Percentiles rank a stretch among this genome's conserved stretches.
Conservation (phyloP, 306 rosid species). For the Glycyrrhiza uralensis region DNA sequence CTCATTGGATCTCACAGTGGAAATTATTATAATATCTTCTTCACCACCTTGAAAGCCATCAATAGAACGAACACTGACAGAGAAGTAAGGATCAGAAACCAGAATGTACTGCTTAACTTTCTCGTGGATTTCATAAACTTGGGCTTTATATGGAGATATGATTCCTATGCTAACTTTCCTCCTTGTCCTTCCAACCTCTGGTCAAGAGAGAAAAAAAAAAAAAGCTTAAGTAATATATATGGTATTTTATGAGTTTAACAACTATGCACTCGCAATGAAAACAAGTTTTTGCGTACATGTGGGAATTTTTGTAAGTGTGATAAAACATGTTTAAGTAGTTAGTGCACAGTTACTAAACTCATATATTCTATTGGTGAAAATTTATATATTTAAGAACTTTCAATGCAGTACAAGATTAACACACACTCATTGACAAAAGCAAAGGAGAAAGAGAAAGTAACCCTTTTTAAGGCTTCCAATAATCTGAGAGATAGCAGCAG, state of each 20-base stretch:
- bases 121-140: constrained; percentile 51
- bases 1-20: constrained; percentile 40
- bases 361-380: neutral
- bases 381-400: no score
- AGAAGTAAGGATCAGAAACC: constrained; percentile 21
- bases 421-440: neutral
- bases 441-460: neutral
- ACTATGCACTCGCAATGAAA: no score
- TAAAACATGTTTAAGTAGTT: no score
- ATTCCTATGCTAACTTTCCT: constrained; percentile 58
- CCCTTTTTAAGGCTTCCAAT: constrained; percentile 47
- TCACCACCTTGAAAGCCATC: constrained; percentile 84
- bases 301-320: no score
- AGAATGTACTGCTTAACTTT: constrained; percentile 28
- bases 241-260: no score
- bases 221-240: neutral
- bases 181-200: constrained; percentile 34
- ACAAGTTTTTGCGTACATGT: no score
- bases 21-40: constrained; percentile 50
- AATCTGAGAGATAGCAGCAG: constrained; percentile 44
- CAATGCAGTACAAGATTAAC: no score
- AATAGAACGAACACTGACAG: constrained; percentile 51
- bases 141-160: constrained; percentile 63
- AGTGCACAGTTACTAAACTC: no score
- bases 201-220: neutral